These are phyloP conservation scores for Xylaria polymorpha DNA, from an alignment of 2,329 filamentous ascomycete genomes.

Conservation along the genomic window DNA sequence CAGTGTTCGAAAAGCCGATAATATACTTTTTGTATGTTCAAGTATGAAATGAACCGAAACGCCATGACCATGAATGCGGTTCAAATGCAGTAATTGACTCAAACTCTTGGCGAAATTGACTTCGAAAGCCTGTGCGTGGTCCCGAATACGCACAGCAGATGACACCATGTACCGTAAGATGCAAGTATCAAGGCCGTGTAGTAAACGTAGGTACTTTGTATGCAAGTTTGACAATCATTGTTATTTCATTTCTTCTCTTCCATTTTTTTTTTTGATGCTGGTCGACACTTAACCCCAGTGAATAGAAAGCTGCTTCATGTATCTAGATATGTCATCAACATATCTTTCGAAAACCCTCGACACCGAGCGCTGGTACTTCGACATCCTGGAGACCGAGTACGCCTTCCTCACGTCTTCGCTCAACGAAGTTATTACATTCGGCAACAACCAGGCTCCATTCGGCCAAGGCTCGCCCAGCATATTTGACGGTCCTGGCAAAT, in stretches of 20 bases:
- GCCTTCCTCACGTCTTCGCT: conserved; percentile 79
- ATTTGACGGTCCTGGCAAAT: conserved; percentile 63
- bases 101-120: background rate
- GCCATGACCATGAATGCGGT: conserved; percentile 19
- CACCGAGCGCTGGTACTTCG: conserved; percentile 73
- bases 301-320: background rate
- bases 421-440: conserved; percentile 85
- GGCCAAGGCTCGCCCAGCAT: conserved; percentile 78
- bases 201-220: background rate
- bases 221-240: background rate
- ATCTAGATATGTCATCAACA: conserved; percentile 25
- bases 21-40: conserved; percentile 24
- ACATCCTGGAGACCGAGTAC: conserved; percentile 73
- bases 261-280: background rate
- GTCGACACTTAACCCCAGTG: too few relatives aligned
- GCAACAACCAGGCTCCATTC: conserved; percentile 81
- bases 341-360: conserved; percentile 68
- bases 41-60: conserved; percentile 19
- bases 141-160: conserved; percentile 2
- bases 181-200: background rate
- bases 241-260: background rate
- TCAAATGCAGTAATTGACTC: background rate
- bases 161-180: background rate
- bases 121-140: background rate
- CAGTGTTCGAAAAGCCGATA: background rate